Evolutionary conservation across 768 basidiomycete genomes (phyloP).

Genomic region (Rickenella mellea): DNA sequence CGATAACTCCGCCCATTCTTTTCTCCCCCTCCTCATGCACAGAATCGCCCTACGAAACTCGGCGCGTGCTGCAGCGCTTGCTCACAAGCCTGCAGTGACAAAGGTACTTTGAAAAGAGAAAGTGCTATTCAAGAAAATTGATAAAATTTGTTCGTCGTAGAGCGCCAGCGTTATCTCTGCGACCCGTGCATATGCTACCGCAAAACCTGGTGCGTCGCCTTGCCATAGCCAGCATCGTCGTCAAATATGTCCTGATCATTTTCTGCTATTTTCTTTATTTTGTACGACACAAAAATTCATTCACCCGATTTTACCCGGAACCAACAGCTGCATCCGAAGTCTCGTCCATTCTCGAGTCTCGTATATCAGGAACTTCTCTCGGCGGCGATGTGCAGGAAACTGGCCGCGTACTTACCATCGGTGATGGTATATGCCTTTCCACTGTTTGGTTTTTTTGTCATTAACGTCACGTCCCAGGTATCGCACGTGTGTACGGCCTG

Average conservation of each 20-base stretch:
- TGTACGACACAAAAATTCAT: constrained; percentile 9
- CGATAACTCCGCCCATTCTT: background rate
- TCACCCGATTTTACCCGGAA: constrained; percentile 26
- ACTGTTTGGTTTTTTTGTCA: constrained; percentile 1
- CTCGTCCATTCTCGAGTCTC: constrained; percentile 96
- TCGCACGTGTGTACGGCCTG: constrained; percentile 98
- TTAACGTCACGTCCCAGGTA: constrained; percentile 46
- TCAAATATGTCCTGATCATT: constrained; percentile 10
- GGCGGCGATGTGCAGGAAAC: constrained; percentile 98
- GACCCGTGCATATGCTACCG: constrained; percentile 89
- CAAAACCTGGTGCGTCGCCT: constrained; percentile 79
- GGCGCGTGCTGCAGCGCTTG: constrained; percentile 67
- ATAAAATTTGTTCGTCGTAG: constrained; percentile 17
- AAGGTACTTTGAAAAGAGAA: constrained; percentile 35
- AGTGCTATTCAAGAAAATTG: constrained; percentile 8
- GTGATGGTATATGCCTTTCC: constrained; percentile 38
- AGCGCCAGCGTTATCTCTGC: constrained; percentile 35
- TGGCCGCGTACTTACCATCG: constrained; percentile 77
- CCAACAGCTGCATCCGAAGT: constrained; percentile 92
- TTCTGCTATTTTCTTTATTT: constrained; percentile 10
- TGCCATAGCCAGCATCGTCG: background rate
- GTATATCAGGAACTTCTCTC: constrained; percentile 87
- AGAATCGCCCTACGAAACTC: constrained; percentile 80
- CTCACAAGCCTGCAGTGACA: constrained; percentile 33
- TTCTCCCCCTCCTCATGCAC: constrained; percentile 45